Evolutionary conservation across 306 rosid genomes (phyloP).

Genomic region (Casuarina cunninghamiana): DNA sequence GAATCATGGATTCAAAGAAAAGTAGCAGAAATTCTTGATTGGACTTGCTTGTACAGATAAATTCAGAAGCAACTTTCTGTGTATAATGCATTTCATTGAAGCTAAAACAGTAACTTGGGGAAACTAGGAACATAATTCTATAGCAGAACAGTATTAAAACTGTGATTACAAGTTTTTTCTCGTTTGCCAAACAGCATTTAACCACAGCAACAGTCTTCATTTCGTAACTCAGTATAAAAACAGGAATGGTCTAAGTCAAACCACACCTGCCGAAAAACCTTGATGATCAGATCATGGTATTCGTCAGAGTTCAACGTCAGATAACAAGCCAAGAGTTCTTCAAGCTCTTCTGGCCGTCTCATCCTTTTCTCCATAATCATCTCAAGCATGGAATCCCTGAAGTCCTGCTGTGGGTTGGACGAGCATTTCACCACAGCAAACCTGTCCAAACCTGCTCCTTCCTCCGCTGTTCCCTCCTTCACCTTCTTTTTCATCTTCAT

Average conservation of each 20-base stretch:
- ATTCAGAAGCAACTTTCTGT: neutral
- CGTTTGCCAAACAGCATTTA: constrained; percentile 21
- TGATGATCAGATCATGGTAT: constrained; percentile 79
- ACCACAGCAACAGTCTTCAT: constrained; percentile 33
- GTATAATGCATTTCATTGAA: neutral
- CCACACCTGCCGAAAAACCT: constrained; percentile 90
- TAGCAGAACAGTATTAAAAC: constrained; percentile 21
- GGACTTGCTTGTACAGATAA: neutral
- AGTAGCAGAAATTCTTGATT: neutral
- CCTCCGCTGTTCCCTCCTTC: constrained; percentile 34
- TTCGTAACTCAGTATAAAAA: constrained; percentile 36
- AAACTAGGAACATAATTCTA: constrained; percentile 5
- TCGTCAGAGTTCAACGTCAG: constrained; percentile 84
- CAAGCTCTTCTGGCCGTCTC: constrained; percentile 64
- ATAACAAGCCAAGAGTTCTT: constrained; percentile 82
- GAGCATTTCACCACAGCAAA: constrained; percentile 85
- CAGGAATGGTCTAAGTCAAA: constrained; percentile 52
- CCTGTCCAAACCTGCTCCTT: constrained; percentile 48
- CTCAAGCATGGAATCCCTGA: constrained; percentile 94
- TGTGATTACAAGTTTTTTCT: constrained; percentile 8
- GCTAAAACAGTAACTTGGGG: neutral
- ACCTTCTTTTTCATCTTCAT: constrained; percentile 50
- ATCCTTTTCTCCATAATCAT: constrained; percentile 75
- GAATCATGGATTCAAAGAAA: neutral
- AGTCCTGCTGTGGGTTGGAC: constrained; percentile 67